Conservation (phyloP, 2,329 filamentous ascomycete species). For the Monosporascus sp. region DNA sequence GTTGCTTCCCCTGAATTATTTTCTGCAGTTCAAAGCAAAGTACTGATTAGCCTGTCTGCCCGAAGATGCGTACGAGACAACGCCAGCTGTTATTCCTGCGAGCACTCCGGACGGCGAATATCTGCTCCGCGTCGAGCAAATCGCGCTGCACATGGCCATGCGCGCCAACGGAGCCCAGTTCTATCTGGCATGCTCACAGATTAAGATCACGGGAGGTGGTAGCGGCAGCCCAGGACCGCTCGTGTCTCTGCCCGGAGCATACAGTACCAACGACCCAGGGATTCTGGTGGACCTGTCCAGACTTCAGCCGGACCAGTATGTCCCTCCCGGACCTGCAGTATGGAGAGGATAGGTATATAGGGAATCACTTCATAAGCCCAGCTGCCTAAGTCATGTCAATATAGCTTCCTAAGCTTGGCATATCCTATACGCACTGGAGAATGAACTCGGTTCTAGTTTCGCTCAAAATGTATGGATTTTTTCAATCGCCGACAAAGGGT, state of each 20-base stretch:
- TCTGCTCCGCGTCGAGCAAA: constrained; percentile 35
- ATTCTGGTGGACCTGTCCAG: constrained; percentile 27
- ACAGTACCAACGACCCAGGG: constrained; percentile 27
- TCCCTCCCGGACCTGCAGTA: constrained; percentile 22
- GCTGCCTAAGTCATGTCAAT: too few relatives aligned
- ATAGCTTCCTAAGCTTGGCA: too few relatives aligned
- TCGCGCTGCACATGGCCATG: constrained; percentile 34
- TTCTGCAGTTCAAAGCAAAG: neutral
- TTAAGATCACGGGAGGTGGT: constrained; percentile 32
- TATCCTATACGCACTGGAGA: too few relatives aligned
- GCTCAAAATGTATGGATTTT: too few relatives aligned
- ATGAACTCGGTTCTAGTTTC: too few relatives aligned
- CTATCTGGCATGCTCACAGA: constrained; percentile 34
- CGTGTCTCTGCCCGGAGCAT: constrained; percentile 26
- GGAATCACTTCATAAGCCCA: neutral
- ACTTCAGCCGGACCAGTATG: constrained; percentile 21
- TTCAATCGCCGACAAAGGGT: too few relatives aligned
- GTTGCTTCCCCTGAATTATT: neutral
- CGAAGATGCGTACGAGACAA: constrained; percentile 26
- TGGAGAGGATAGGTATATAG: constrained; percentile 12
- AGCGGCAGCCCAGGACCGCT: constrained; percentile 27
- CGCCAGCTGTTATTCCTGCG: constrained; percentile 30
- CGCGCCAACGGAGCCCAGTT: constrained; percentile 32
- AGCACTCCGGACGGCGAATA: constrained; percentile 32
- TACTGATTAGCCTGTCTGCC: neutral